A percentile compares a stretch with the other conserved stretches of the same genome.
phyloP scores from a whole-genome alignment of 805 yeast species.

The Suhomyces emberorum region DNA sequence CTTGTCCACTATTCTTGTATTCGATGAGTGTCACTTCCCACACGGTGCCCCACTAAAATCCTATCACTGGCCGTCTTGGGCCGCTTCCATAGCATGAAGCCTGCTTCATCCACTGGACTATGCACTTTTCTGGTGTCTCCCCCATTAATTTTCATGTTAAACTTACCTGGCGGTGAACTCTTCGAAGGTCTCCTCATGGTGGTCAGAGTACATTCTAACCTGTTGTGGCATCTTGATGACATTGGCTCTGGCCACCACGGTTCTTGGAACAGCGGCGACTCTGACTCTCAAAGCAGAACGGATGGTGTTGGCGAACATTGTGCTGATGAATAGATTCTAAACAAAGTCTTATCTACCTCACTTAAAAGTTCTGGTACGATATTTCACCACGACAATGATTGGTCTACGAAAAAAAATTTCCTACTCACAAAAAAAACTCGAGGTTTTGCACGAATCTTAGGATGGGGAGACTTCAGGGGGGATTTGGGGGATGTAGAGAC shows the following conservation, averaged over 20 bases:
- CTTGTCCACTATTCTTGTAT: too few species aligned
- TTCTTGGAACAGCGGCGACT: constrained; percentile 28
- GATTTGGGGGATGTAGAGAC: too few species aligned
- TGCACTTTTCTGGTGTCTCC: too few species aligned
- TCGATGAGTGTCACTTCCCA: too few species aligned
- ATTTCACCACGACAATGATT: constrained; percentile 5
- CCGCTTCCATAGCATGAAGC: too few species aligned
- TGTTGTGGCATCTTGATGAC: constrained; percentile 22
- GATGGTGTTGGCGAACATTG: constrained; percentile 37
- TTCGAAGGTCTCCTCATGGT: constrained; percentile 90
- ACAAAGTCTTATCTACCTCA: constrained; percentile 5
- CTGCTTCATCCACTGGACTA: too few species aligned
- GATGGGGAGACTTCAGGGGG: too few species aligned
- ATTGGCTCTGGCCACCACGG: constrained; percentile 24
- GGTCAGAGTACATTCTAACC: constrained; percentile 74
- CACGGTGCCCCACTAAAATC: too few species aligned
- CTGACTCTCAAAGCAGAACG: constrained; percentile 43
- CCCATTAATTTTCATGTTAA: too few species aligned
- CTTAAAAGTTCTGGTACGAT: constrained; percentile 3
- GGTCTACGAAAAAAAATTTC: constrained; percentile 6
- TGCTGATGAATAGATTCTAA: not conserved
- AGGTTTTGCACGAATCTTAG: too few species aligned
- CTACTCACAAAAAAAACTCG: too few species aligned
- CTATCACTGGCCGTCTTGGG: too few species aligned
- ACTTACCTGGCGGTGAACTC: constrained; percentile 81